Conservation (phyloP, 2,329 filamentous ascomycete genomes). For the Pseudogymnoascus verrucosus region DNA sequence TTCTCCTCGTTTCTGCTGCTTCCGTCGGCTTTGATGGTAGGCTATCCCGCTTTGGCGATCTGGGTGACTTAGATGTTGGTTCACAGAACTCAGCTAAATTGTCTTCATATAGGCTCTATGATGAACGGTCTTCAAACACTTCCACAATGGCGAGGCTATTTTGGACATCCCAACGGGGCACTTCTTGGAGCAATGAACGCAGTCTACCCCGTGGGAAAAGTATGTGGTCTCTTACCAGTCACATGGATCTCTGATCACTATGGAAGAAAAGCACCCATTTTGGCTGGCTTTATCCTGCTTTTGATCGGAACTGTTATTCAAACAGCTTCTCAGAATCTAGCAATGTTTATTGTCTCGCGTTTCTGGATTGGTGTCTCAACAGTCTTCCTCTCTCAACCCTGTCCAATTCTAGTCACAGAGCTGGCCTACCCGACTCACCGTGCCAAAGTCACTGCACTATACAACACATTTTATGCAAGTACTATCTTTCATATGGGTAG, state of each 20-base stretch:
- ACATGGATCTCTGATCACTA: conserved; percentile 32
- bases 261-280: conserved; percentile 25
- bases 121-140: conserved; percentile 40
- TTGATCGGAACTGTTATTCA: conserved; percentile 35
- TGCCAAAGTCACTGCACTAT: conserved; percentile 43
- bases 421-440: conserved; percentile 46
- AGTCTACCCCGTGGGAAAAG: conserved; percentile 32
- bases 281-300: conserved; percentile 27
- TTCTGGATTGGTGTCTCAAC: conserved; percentile 27
- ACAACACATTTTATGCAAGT: conserved; percentile 33
- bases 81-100: background rate
- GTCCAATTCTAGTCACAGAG: conserved; percentile 44
- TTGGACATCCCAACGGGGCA: conserved; percentile 31
- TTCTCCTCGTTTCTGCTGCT: conserved; percentile 16
- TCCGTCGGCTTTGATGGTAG: conserved; percentile 18
- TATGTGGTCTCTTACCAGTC: conserved; percentile 31
- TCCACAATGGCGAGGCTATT: conserved; percentile 34
- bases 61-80: background rate
- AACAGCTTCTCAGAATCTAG: conserved; percentile 27
- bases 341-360: conserved; percentile 35
- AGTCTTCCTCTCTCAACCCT: conserved; percentile 15
- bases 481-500: background rate
- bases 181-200: conserved; percentile 32
- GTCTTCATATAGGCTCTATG: conserved; percentile 24
- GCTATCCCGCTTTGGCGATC: background rate